Percentiles rank a stretch among this genome's conserved stretches.
phyloP scores from a whole-genome alignment of 495 filamentous ascomycete genomes.

The Entonaema liquescens region DNA sequence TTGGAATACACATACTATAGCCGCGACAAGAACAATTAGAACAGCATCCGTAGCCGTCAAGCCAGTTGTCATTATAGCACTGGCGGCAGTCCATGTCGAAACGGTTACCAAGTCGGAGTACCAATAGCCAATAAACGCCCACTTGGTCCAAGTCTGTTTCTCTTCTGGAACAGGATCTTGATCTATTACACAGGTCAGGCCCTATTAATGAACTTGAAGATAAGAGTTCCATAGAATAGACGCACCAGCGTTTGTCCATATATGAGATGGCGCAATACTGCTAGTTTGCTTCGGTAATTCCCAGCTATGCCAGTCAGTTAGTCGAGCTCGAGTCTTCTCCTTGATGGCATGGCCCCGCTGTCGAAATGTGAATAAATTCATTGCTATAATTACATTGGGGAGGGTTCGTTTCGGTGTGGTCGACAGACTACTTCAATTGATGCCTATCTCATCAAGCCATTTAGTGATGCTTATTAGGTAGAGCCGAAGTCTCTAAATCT shows the following conservation, averaged over 20 bases:
- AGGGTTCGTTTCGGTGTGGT: not conserved
- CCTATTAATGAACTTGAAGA: not conserved
- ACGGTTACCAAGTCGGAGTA: slow-evolving; percentile 48
- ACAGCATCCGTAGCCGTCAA: slow-evolving; percentile 42
- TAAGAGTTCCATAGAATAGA: no score
- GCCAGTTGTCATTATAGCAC: slow-evolving; percentile 43
- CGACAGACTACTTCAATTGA: not conserved
- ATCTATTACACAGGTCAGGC: slow-evolving; percentile 27
- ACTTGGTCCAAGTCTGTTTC: slow-evolving; percentile 44
- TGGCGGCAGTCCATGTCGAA: slow-evolving; percentile 42
- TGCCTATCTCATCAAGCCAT: not conserved
- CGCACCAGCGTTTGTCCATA: slow-evolving; percentile 46
- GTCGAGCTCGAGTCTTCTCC: slow-evolving; percentile 31
- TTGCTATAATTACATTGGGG: slow-evolving; percentile 11
- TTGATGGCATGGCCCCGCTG: slow-evolving; percentile 32
- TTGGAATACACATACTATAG: slow-evolving; percentile 31
- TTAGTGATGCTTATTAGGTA: not conserved
- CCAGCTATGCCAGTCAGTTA: slow-evolving; percentile 42
- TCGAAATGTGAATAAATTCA: slow-evolving; percentile 30
- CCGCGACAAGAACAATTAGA: slow-evolving; percentile 40
- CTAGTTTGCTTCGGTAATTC: slow-evolving; percentile 47
- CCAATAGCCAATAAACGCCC: slow-evolving; percentile 47
- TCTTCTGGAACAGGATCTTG: slow-evolving; percentile 46
- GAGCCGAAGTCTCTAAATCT: not conserved
- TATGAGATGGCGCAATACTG: slow-evolving; percentile 44